Evolutionary conservation across 495 filamentous ascomycete genomes (phyloP).

Genomic region (Trichocladium uniseriatum): DNA sequence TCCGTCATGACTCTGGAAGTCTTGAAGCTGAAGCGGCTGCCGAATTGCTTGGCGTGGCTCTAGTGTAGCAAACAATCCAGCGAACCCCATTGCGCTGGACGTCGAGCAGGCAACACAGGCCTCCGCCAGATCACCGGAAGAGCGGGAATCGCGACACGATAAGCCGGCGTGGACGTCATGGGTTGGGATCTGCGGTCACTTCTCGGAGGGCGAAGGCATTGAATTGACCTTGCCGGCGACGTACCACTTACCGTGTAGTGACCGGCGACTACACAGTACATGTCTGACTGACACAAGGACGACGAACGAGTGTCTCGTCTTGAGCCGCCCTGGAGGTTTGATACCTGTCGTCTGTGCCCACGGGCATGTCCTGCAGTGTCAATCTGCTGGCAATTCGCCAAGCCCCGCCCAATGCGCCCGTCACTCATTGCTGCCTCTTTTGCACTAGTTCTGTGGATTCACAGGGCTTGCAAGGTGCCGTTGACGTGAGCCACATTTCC

Average conservation of each 20-base stretch:
- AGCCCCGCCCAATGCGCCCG: neutral
- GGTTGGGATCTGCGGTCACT: neutral
- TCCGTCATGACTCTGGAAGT: neutral
- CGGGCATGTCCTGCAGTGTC: neutral
- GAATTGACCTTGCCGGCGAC: too few species aligned
- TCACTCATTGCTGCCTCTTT: slow-evolving; percentile 18
- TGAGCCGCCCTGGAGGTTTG: too few species aligned
- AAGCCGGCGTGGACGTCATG: neutral
- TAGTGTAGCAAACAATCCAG: neutral
- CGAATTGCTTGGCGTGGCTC: neutral
- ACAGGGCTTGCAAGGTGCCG: slow-evolving; percentile 18
- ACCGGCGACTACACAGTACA: too few species aligned
- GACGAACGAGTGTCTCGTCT: too few species aligned
- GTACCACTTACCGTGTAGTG: too few species aligned
- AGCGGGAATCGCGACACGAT: neutral
- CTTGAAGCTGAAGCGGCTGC: neutral
- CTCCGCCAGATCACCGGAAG: neutral
- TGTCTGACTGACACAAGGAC: too few species aligned
- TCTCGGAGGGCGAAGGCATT: too few species aligned
- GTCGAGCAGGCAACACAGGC: too few species aligned
- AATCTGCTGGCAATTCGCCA: neutral
- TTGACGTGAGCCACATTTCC: slow-evolving; percentile 18
- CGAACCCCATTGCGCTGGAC: neutral
- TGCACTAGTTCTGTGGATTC: slow-evolving; percentile 13
- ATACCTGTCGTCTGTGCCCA: neutral